Evolutionary conservation across 306 rosid genomes (phyloP), one percentile per base, ranked within the genome.

Genomic region (Cajanus cajan): DNA sequence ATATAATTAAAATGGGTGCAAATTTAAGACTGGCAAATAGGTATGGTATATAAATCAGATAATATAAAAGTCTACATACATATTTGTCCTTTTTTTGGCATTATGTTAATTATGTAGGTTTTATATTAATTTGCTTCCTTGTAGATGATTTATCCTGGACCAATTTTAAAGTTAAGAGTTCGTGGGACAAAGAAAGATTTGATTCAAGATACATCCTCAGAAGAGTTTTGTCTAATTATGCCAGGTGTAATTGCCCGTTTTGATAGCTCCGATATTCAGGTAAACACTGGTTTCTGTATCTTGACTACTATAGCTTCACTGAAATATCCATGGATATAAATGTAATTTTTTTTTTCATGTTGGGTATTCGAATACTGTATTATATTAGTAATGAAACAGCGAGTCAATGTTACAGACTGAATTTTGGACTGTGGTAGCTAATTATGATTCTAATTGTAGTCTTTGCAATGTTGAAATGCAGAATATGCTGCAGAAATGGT

Each of bases 261-360:
- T 71, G 97, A 91, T 82, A 93, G 95, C 52, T 89, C 91, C 4
- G 93, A 91, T 76, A 86, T 95, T 78, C 93, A 91, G 99, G 99
- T 95, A 85, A 44, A 41, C 21, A 68, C 22, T 12, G 15, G 31
- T 68, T 76, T 68, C 55, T 55, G n/a, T 63, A 28, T 25, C 52
- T 67, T 13, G 34, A 3, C 34, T 59, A 9, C 39, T 57, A 54
- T 25, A 61, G 44, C 52, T 62, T 4, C n/a, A 8, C 25, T 74
- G 48, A 22, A 55, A 24, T 74, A 62, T 68, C 45, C 74, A 16
- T 79, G 74, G 54, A 33, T 79, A 44, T 7, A 52, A 62, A 65
- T 80, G 80, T 48, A 25, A 65, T 7, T 0, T 33, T 31, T 41
- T n/a, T 47, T 16, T 9, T 2, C 9, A 4, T 68, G 28, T 64